phyloP scores from a whole-genome alignment of 2,329 filamentous ascomycete species.

The Claviceps sp. region DNA sequence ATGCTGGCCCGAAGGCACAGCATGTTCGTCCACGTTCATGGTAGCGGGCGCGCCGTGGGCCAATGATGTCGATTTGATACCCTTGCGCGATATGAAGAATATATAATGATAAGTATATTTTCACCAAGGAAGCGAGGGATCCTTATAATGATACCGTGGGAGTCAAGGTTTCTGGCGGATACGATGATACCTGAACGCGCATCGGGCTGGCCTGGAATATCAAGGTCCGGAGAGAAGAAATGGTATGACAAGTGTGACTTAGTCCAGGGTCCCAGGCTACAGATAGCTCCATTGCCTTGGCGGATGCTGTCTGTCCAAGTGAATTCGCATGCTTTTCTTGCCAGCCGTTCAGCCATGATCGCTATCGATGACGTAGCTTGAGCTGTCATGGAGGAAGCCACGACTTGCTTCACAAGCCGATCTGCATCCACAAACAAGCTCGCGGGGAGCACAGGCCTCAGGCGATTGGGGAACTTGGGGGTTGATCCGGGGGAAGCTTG shows the following conservation, averaged over 20 bases:
- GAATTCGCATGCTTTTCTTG: neutral
- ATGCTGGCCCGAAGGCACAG: conserved; percentile 43
- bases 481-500: no score
- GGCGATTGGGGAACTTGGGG: no score
- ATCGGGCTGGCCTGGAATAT: no score
- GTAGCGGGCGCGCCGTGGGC: neutral
- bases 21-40: conserved; percentile 28
- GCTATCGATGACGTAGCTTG: conserved; percentile 3
- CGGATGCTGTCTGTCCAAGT: neutral
- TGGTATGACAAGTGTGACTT: no score
- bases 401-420: neutral
- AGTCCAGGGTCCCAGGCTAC: no score
- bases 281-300: neutral
- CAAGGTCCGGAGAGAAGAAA: no score
- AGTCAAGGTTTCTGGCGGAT: no score
- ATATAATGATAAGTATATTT: neutral
- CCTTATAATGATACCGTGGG: no score
- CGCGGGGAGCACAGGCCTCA: neutral
- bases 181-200: no score
- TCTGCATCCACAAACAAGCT: conserved; percentile 1
- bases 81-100: neutral
- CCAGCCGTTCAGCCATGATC: neutral
- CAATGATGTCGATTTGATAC: neutral
- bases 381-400: neutral
- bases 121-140: neutral